Evolutionary conservation across 164 flowering plant species (phyloP), one percentile per base, ranked within the genome.

Genomic region (Brasenia schreberi): DNA sequence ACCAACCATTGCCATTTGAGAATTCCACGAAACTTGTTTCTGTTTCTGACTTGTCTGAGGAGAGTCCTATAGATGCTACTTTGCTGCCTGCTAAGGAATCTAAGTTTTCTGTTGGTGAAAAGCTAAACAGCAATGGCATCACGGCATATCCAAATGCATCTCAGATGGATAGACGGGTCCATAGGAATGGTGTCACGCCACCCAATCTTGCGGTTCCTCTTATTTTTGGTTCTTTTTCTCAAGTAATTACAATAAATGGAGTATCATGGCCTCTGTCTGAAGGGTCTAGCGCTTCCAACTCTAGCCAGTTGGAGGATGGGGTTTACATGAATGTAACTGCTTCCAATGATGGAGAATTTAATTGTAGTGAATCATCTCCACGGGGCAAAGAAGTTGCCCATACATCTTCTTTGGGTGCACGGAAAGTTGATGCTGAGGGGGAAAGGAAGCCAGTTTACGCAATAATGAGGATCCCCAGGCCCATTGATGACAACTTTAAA

Each of bases 391-490:
- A 80, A 43, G 70, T 10, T 66, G 66, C 78, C 52, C 33, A 70
- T 23, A 14, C 42, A 65, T 17, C 68, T 72, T 71, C 70, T 68
- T 66, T 43, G 19, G 81, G 78, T 67, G 80, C 63, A 39, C 78
- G 64, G 58, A 73, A 77, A 68, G 70, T 62, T 44, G 73, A 65
- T 11, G 39, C 73, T 19, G 85, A 83, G 68, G 75, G 69, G 19
- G 81, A 9, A 45, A 80, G 67, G 67, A 79, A 67, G 65, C 82
- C 79, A 59, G 84, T 82, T 70, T 75, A 74, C 77, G 85, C 59
- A 70, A 73, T 92, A 66, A 72, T 85, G 12, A 84, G 70, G 73
- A 43, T 84, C 62, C 96, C 96, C 42, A 79, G 87, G 73, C 81
- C 70, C 78, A 81, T 83, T 66, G 92, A 82, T 66, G 84, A 82